Evolutionary conservation across 352 stramenopile genomes (phyloP), one percentile per base, ranked within the genome.

Genomic region (Globisporangium rhizosaccharum): DNA sequence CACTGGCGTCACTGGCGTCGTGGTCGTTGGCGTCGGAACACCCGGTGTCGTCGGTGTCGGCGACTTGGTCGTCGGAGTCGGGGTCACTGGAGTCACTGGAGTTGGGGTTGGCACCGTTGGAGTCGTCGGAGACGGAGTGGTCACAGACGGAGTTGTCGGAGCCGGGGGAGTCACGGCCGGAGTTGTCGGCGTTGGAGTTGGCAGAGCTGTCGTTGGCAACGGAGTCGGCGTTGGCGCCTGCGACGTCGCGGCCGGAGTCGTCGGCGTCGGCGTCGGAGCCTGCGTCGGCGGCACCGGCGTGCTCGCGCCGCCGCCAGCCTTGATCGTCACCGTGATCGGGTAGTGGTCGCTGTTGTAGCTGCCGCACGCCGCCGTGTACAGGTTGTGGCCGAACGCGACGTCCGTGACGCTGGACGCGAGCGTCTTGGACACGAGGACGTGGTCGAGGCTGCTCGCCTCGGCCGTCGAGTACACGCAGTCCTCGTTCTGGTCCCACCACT

Each of bases 401-500:
- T n/a, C 56, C 26, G 50, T 55, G 10, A 75, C 51, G 23, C 53
- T 50, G 26, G 59, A 46, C 57, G 62, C 49, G 14, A 75, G 51
- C 57, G 63, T 70, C 39, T 72, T 67, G 49, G 67, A 75, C 49
- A 75, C 63, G 33, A 75, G 51, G 39, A 75, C 63, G 23, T 23
- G 23, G 23, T 23, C 23, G 23, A 23, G 23, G 23, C 23, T 23
- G 23, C 23, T 23, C 30, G 30, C 23, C 56, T 87, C 77, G 4
- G 62, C 72, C 20, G 56, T 45, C 62, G 73, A 62, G 64, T 72
- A 87, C n/a, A 73, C 64, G 44, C 76, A 89, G 66, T 87, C 68
- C 14, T 77, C 72, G 72, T 86, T 80, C 49, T 74, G 49, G 61
- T 87, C 79, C 36, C 61, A 89, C 76, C 76, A 89, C 63, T 87